Evolutionary conservation across 352 stramenopile genomes (phyloP).

Genomic region (Discostella stelligera): DNA sequence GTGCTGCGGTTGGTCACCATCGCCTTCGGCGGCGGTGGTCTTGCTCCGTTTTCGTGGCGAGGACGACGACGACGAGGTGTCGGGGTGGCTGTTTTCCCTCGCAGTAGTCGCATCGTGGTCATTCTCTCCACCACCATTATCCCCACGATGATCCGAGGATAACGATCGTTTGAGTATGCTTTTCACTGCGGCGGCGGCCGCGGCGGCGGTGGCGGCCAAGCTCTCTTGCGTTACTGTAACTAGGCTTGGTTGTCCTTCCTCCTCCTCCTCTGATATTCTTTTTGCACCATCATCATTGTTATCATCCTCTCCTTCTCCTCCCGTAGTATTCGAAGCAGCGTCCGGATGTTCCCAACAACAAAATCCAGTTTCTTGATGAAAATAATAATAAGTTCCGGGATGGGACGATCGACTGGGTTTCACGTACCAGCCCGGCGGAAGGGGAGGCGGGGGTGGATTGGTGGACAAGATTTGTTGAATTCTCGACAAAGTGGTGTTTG

Average conservation of each 20-base stretch:
- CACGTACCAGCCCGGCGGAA: conserved; percentile 63
- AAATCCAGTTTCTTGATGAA: conserved; percentile 68
- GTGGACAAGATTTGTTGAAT: conserved; percentile 16
- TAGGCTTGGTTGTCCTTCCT: neutral
- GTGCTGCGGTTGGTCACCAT: neutral
- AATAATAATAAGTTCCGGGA: conserved; percentile 70
- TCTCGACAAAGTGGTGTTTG: neutral
- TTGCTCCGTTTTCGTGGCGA: conserved; percentile 14
- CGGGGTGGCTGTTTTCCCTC: neutral
- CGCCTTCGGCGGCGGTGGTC: neutral
- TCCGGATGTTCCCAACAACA: conserved; percentile 57
- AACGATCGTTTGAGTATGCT: conserved; percentile 45
- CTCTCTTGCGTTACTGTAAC: conserved; percentile 29
- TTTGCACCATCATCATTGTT: neutral
- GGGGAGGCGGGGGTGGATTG: conserved; percentile 39
- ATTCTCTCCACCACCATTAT: neutral
- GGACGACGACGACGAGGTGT: conserved; percentile 7
- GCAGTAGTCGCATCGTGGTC: conserved; percentile 7
- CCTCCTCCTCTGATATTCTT: neutral
- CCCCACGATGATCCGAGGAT: neutral
- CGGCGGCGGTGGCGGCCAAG: conserved; percentile 27
- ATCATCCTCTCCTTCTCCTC: neutral
- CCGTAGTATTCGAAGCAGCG: neutral
- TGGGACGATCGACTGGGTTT: conserved; percentile 46
- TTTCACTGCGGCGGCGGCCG: conserved; percentile 39